A percentile compares a stretch with the other conserved stretches of the same genome.
Conservation (phyloP, 73 alveolate species). For the Paramecium bursaria region DNA sequence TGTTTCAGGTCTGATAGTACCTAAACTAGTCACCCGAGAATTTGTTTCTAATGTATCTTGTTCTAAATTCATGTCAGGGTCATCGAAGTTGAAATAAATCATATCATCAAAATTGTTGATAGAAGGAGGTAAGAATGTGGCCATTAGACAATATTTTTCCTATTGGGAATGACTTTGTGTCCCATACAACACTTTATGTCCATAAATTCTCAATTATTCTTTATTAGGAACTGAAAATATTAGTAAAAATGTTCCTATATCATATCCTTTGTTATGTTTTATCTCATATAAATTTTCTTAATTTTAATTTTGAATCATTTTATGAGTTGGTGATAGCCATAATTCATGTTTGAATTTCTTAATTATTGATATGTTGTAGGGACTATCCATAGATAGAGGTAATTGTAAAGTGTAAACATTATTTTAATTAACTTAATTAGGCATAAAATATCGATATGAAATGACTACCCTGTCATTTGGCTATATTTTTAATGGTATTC, state of each 20-base stretch:
- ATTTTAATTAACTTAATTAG: background rate
- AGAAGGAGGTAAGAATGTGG: background rate
- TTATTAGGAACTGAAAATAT: constrained; percentile 4
- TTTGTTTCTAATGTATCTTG: constrained; percentile 33
- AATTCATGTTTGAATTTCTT: background rate
- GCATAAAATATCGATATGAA: background rate
- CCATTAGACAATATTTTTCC: constrained; percentile 33
- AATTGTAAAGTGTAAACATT: background rate
- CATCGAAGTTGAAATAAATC: constrained; percentile 42
- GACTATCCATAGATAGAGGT: constrained; percentile 3
- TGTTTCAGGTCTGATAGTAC: background rate
- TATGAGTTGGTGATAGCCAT: constrained; percentile 31
- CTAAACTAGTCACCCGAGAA: background rate
- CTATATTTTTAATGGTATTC: constrained; percentile 4
- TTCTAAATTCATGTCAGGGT: constrained; percentile 21
- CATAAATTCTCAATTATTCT: background rate
- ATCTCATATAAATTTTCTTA: background rate
- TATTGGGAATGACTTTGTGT: constrained; percentile 20
- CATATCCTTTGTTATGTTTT: constrained; percentile 32
- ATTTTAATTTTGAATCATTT: background rate
- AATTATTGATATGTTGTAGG: constrained; percentile 4
- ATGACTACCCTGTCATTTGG: constrained; percentile 26
- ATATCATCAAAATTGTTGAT: constrained; percentile 9
- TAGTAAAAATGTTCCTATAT: constrained; percentile 17
- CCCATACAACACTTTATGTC: constrained; percentile 4